Evolutionary conservation across 169 alveolate species (phyloP).

Genomic region (Plasmodium vinckei): DNA sequence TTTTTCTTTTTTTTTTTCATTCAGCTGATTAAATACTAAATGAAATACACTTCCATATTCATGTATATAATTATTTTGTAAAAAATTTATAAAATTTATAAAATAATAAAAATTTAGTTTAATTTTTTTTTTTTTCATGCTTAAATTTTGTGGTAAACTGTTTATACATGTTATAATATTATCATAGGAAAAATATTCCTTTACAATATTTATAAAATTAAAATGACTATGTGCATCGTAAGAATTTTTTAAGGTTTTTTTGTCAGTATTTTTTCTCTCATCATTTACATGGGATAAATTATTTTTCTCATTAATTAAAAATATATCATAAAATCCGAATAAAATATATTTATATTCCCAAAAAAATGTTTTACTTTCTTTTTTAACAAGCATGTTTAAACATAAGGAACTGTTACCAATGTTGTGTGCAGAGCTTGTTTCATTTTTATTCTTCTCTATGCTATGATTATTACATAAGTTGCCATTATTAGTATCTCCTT

Average conservation of each 20-base stretch:
- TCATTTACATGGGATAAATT: conserved; percentile 6
- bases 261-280: conserved; percentile 6
- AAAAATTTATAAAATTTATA: conserved; percentile 19
- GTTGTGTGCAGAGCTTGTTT: too few species aligned
- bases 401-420: neutral
- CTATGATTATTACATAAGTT: too few species aligned
- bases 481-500: neutral
- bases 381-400: neutral
- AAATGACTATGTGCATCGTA: conserved; percentile 66
- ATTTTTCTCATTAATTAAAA: conserved; percentile 43
- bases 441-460: neutral
- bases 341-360: conserved; percentile 51
- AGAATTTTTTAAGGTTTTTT: conserved; percentile 1
- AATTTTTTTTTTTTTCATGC: neutral
- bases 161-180: neutral
- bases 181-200: conserved; percentile 30
- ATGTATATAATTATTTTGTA: conserved; percentile 22
- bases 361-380: conserved; percentile 27
- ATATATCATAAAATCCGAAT: conserved; percentile 63
- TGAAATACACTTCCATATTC: conserved; percentile 41
- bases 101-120: conserved; percentile 62
- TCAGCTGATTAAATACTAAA: conserved; percentile 19
- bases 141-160: neutral
- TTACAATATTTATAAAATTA: conserved; percentile 31
- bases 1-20: neutral